Percentiles rank a stretch among this genome's conserved stretches.
Conservation (phyloP, 768 basidiomycete genomes). For the Termitomyces sp. region DNA sequence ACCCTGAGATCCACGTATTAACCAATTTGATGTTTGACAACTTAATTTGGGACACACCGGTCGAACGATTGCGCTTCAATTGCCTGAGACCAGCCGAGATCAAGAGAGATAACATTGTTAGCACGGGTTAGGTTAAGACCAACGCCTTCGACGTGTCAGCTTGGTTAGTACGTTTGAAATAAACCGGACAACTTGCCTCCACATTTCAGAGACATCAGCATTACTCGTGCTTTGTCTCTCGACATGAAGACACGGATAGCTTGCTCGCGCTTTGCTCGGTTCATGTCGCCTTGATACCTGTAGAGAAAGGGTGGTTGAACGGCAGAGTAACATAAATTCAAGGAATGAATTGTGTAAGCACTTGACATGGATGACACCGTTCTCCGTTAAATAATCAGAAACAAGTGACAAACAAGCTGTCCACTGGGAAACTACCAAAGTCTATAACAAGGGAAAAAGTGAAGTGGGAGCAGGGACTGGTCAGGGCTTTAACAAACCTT, state of each 20-base stretch:
- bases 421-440: conserved; percentile 68
- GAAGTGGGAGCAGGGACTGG: background rate
- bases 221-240: conserved; percentile 47
- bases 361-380: conserved; percentile 50
- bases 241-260: conserved; percentile 58
- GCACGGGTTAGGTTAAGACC: conserved; percentile 59
- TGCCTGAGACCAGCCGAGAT: conserved; percentile 60
- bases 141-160: conserved; percentile 23
- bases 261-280: conserved; percentile 40
- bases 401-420: conserved; percentile 57
- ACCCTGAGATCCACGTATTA: conserved; percentile 18
- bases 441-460: conserved; percentile 25
- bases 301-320: background rate
- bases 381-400: conserved; percentile 52
- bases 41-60: conserved; percentile 18
- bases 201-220: conserved; percentile 62
- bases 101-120: conserved; percentile 58
- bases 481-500: conserved; percentile 36
- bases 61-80: conserved; percentile 59
- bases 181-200: conserved; percentile 33
- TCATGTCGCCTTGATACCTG: conserved; percentile 62
- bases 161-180: background rate
- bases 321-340: background rate
- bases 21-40: conserved; percentile 7
- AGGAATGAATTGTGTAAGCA: conserved; percentile 16